These are phyloP conservation scores for Trichosporon sp. DNA, from an alignment of 1,284 basidiomycete genomes.

Conservation along the genomic window DNA sequence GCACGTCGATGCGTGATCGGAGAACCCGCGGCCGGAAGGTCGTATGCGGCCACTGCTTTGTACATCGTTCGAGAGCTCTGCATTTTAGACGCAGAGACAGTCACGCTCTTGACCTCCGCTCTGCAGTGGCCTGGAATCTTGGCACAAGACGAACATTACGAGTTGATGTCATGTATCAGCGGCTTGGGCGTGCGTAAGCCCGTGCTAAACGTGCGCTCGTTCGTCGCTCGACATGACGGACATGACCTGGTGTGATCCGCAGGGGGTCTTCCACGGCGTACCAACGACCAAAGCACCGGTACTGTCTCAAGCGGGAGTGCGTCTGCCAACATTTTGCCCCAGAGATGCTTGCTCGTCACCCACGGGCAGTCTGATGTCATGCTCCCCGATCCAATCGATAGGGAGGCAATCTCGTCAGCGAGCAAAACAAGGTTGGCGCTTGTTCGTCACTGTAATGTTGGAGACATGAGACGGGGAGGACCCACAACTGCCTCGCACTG, in stretches of 20 bases:
- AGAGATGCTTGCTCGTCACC: background rate
- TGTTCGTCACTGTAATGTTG: too few species aligned
- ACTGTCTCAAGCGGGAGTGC: conserved; percentile 4
- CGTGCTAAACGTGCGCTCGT: background rate
- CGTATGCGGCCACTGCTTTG: background rate
- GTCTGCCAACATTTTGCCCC: background rate
- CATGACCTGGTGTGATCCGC: background rate
- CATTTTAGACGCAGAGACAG: background rate
- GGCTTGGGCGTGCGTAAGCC: background rate
- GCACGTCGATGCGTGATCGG: too few species aligned
- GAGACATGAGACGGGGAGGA: background rate
- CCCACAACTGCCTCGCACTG: background rate
- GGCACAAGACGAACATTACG: background rate
- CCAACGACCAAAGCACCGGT: background rate
- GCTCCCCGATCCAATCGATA: background rate
- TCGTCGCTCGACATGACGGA: conserved; percentile 6
- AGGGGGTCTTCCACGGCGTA: background rate
- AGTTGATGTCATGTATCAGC: background rate
- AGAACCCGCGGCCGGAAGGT: too few species aligned
- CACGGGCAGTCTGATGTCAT: background rate
- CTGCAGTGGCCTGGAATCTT: background rate
- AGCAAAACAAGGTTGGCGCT: background rate
- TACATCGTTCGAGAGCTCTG: background rate
- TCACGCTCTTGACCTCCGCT: background rate
- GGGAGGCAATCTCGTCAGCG: background rate